Percentiles rank a stretch among this genome's conserved stretches.
phyloP scores from a whole-genome alignment of 2,329 filamentous ascomycete species.

The Epichloe uncinata region DNA sequence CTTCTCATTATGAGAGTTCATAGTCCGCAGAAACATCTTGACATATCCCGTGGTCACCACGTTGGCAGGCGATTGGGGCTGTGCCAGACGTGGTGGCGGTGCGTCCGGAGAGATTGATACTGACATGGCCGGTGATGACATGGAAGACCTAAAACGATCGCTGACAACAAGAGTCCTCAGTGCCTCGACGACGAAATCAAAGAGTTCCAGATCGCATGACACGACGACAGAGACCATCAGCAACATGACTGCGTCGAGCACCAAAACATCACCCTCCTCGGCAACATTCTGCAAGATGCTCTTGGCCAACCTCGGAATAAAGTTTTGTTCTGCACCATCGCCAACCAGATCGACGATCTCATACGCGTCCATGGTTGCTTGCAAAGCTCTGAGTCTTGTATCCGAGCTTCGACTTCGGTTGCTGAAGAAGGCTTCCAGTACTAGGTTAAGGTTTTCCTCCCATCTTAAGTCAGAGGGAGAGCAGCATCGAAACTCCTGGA shows the following conservation, averaged over 20 bases:
- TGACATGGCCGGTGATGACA: conserved; percentile 16
- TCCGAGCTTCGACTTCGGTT: conserved; percentile 46
- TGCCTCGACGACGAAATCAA: conserved; percentile 42
- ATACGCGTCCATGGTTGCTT: conserved; percentile 45
- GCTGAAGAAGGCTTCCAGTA: conserved; percentile 51
- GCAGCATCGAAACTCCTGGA: conserved; percentile 55
- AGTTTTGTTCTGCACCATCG: conserved; percentile 43
- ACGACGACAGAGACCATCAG: conserved; percentile 53
- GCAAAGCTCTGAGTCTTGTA: conserved; percentile 49
- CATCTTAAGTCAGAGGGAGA: conserved; percentile 58
- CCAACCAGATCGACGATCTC: conserved; percentile 45
- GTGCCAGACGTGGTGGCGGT: conserved; percentile 7
- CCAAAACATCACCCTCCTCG: conserved; percentile 47
- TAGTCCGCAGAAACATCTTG: conserved; percentile 60
- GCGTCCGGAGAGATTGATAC: conserved; percentile 13
- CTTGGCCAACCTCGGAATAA: conserved; percentile 44
- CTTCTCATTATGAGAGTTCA: conserved; percentile 54
- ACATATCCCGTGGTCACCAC: conserved; percentile 60
- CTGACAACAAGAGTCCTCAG: conserved; percentile 36
- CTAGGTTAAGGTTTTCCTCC: conserved; percentile 47
- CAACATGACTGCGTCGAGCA: conserved; percentile 51
- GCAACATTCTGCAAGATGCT: conserved; percentile 47
- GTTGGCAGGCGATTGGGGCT: conserved; percentile 46
- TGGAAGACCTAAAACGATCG: conserved; percentile 32
- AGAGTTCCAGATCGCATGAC: conserved; percentile 44